Percentiles rank a stretch among this genome's conserved stretches.
phyloP scores from a whole-genome alignment of 1,284 basidiomycete species.

The Microbotryomycetes sp. region DNA sequence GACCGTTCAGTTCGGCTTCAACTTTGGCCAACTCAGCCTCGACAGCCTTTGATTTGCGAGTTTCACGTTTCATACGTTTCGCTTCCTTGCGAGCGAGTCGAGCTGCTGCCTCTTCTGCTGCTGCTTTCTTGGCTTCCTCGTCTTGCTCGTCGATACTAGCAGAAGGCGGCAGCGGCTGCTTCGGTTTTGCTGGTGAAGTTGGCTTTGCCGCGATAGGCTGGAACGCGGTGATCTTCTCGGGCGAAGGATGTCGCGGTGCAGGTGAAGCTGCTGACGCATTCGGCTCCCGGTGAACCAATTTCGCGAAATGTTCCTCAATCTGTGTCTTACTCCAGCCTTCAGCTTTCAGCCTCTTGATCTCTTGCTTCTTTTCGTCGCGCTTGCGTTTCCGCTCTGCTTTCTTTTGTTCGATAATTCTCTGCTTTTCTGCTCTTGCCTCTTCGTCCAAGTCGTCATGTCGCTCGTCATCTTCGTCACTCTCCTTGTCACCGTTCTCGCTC shows the following conservation, averaged over 20 bases:
- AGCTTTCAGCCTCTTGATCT: slow-evolving; percentile 38
- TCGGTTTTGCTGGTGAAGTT: not conserved
- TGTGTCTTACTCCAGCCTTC: slow-evolving; percentile 42
- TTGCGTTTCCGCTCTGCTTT: slow-evolving; percentile 25
- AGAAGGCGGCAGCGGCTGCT: not conserved
- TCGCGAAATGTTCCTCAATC: slow-evolving; percentile 19
- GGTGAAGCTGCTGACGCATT: not conserved
- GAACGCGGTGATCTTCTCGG: too few relatives aligned
- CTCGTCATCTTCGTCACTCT: slow-evolving; percentile 16
- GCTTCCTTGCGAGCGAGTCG: slow-evolving; percentile 7
- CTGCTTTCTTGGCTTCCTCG: slow-evolving; percentile 27
- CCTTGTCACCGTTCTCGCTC: slow-evolving; percentile 7
- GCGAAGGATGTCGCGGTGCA: slow-evolving; percentile 4
- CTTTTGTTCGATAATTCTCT: slow-evolving; percentile 27
- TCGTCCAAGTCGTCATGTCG: slow-evolving; percentile 7
- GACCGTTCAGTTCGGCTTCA: not conserved
- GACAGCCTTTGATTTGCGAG: not conserved
- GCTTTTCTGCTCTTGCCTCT: slow-evolving; percentile 18
- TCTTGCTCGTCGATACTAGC: slow-evolving; percentile 16
- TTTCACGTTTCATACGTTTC: slow-evolving; percentile 28
- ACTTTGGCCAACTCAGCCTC: not conserved
- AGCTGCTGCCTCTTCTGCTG: slow-evolving; percentile 21
- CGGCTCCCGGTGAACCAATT: slow-evolving; percentile 26
- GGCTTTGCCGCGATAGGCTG: not conserved
- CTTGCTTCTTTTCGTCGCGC: slow-evolving; percentile 35